Evolutionary conservation across 2,329 filamentous ascomycete species (phyloP), one percentile per base, ranked within the genome.

Genomic region (Penicillium sp.): DNA sequence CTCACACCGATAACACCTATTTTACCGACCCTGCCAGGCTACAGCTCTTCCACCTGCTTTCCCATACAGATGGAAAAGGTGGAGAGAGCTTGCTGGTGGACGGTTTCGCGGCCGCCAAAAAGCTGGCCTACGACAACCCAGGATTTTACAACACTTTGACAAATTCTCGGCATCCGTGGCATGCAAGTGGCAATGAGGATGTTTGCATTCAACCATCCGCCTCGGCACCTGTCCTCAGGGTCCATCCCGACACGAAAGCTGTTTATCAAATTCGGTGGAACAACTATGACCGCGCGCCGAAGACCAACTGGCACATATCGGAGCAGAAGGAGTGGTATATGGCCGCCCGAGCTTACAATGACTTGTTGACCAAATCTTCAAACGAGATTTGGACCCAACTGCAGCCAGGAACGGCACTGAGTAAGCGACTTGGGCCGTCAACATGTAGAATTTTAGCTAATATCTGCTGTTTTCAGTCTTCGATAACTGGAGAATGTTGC

Each of bases 1-100:
- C 90, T 0, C 95, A 99, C 75, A 98, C 94, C 1, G 95, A 99
- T 77, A 98, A 87, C 6, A 96, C 94, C 1, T 98, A 99, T 76
- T 98, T 98, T 78, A 92, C 87, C 22, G 94, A 98, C 63, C 94
- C 95, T 0, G 88, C 91, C 2, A 92, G 94, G 10, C 83, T 99
- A 36, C 95, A 99, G 74, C 87, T 95, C 27, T 96, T 99, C 75
- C 95, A 99, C 72, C 81, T 97, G 49, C 84, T 98, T 31, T 95
- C 91, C 0, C 91, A 96, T 73, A 89, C 87, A 7, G 58, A 76
- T 66, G 59, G 79, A 10, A 57, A 66, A 11, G 95, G 94, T 10
- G 95, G 95, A 6, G 82, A 87, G 54, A 93, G 89, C 0, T 81
- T 96, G 0, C 86, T 99, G 1, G 89, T 96, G 0, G 95, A 99